Percentiles rank a stretch among this genome's conserved stretches.
Evolutionary conservation across 2,329 filamentous ascomycete species (phyloP).

Genomic region (Cercospora nicotianae): DNA sequence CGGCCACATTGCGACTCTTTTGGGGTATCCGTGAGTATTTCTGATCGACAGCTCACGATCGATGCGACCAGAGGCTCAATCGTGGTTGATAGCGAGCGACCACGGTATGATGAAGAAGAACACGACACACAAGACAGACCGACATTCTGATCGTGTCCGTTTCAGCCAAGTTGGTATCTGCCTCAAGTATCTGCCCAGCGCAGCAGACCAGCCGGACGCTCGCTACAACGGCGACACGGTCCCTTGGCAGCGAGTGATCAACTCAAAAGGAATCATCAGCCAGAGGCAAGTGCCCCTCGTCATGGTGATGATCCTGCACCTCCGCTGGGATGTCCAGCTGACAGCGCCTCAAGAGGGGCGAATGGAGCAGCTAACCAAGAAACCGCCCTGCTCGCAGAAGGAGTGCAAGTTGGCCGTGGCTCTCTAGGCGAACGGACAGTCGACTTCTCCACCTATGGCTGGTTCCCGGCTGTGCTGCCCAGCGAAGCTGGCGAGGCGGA

Average conservation of each 20-base stretch:
- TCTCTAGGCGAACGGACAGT: constrained; percentile 51
- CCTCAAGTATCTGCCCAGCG: constrained; percentile 76
- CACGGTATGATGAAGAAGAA: constrained; percentile 20
- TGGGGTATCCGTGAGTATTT: constrained; percentile 63
- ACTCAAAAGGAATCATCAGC: constrained; percentile 81
- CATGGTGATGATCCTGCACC: not conserved
- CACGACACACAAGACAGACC: not conserved
- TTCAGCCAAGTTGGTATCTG: constrained; percentile 80
- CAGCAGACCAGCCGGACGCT: constrained; percentile 41
- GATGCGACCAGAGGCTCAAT: constrained; percentile 38
- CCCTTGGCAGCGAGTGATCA: constrained; percentile 93
- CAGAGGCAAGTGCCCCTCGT: constrained; percentile 60
- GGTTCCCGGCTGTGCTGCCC: constrained; percentile 46
- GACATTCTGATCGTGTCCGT: constrained; percentile 12
- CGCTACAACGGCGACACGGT: constrained; percentile 75
- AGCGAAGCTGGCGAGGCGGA: constrained; percentile 34
- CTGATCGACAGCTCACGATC: constrained; percentile 5
- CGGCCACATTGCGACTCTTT: constrained; percentile 71
- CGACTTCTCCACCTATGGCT: constrained; percentile 50
- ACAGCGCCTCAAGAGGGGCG: constrained; percentile 36
- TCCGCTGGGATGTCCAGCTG: constrained; percentile 13
- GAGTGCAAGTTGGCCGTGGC: constrained; percentile 49
- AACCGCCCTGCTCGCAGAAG: constrained; percentile 48
- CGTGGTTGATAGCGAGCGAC: constrained; percentile 16
- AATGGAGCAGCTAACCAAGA: constrained; percentile 51